These are phyloP conservation scores for Falciphora oryzae DNA, from an alignment of 2,329 filamentous ascomycete genomes.

Conservation along the genomic window DNA sequence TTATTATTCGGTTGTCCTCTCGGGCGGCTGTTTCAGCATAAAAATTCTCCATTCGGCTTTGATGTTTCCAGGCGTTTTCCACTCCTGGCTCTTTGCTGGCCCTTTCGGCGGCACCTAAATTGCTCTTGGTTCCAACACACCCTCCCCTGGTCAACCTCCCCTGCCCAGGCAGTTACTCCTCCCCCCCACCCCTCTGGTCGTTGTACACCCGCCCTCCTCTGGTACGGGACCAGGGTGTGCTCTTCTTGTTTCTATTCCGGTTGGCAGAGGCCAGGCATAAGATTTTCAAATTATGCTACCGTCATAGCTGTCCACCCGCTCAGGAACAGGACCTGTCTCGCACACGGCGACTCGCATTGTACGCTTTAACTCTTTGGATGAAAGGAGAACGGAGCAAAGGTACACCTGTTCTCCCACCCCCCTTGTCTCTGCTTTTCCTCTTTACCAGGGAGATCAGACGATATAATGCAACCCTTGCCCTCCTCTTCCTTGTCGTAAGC, in stretches of 20 bases:
- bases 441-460: conserved; percentile 37
- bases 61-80: conserved; percentile 35
- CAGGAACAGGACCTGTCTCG: conserved; percentile 44
- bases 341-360: conserved; percentile 40
- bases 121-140: conserved; percentile 18
- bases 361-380: conserved; percentile 39
- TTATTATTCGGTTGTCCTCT: conserved; percentile 31
- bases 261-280: conserved; percentile 47
- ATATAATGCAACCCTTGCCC: conserved; percentile 40
- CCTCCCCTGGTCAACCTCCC: conserved; percentile 9
- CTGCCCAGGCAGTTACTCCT: conserved; percentile 28
- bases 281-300: conserved; percentile 54
- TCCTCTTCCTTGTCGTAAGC: conserved; percentile 21
- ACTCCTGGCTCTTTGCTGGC: conserved; percentile 26
- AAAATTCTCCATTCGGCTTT: conserved; percentile 30
- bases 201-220: conserved; percentile 37
- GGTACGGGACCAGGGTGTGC: conserved; percentile 14
- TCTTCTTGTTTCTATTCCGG: conserved; percentile 45
- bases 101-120: conserved; percentile 18
- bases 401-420: conserved; percentile 32
- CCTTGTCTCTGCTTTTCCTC: conserved; percentile 23
- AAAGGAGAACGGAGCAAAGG: conserved; percentile 34
- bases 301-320: conserved; percentile 39
- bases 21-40: conserved; percentile 34
- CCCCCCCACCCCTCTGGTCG: conserved; percentile 28